Evolutionary conservation across 192 early-diverging fungal genomes (phyloP), one percentile per base, ranked within the genome.

Genomic region (Paraglomus occultum): DNA sequence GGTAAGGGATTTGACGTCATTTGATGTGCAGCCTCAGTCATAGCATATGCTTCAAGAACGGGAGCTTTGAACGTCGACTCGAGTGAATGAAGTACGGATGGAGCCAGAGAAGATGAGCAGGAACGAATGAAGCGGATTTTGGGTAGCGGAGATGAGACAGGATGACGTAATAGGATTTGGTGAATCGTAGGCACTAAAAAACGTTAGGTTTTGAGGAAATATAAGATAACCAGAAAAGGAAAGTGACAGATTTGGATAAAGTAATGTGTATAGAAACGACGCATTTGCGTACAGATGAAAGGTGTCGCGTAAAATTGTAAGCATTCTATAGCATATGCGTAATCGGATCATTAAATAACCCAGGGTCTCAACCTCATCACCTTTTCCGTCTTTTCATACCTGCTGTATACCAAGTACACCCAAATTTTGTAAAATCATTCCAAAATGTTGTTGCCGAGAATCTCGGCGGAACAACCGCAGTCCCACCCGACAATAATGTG

Each of bases 1-100:
- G 90, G 90, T 43, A 92, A 75, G 51, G 87, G 89, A 64, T 93
- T 92, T 22, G 90, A 89, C 59, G 89, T 90, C 84, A 94, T 90
- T 78, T 93, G 93, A 73, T 94, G 93, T 12, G 91, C 74, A n/a
- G 91, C 91, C 79, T 94, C 93, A 5, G 91, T 91, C 91, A 94
- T 92, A 18, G 92, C 90, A 67, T 93, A 92, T 0, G 91, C 91
- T 75, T 91, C 90, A 45, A 94, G 74, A 4, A 94, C 89, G 12
- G 90, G 91, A 1, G 88, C 91, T 9, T 82, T 71, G 60, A 89
- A 86, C 20, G 68, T 71, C 44, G 76, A 47, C 77, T 94, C 91
- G 5, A 94, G 75, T 17, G 85, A 80, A 45, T 82, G 73, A 22
- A 93, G 76, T 15, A 87, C 86, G 0, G 81, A 73, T 20, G 92